phyloP scores from a whole-genome alignment of 805 yeast species.

The Teunomyces panamensis region DNA sequence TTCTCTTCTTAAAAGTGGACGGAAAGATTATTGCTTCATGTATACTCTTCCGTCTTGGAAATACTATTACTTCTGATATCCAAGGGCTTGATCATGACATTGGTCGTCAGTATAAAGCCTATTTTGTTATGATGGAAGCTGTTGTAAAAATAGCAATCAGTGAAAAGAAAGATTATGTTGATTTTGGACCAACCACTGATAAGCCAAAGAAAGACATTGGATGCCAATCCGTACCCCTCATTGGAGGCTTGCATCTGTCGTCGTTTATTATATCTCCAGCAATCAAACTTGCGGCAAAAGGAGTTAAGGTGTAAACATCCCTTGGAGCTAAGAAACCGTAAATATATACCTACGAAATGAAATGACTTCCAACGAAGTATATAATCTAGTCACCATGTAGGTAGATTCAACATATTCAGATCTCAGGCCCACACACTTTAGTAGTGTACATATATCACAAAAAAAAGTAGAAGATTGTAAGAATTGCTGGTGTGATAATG shows the following conservation, averaged over 20 bases:
- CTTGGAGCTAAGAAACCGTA: too few relatives aligned
- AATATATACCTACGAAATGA: neutral
- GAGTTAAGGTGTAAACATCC: neutral
- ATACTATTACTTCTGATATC: slow-evolving; percentile 42
- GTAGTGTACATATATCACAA: neutral
- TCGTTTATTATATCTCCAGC: neutral
- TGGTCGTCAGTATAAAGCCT: slow-evolving; percentile 38
- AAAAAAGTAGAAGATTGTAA: slow-evolving; percentile 11
- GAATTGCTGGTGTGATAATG: slow-evolving; percentile 18
- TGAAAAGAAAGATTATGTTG: slow-evolving; percentile 37
- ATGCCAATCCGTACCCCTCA: slow-evolving; percentile 30
- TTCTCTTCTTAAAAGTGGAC: slow-evolving; percentile 38
- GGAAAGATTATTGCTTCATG: slow-evolving; percentile 38
- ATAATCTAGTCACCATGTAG: too few relatives aligned
- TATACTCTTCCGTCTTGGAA: slow-evolving; percentile 40
- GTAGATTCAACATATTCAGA: too few relatives aligned
- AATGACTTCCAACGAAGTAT: too few relatives aligned
- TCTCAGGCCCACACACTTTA: too few relatives aligned
- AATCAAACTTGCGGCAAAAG: neutral
- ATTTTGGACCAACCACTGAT: slow-evolving; percentile 46
- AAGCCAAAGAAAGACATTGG: slow-evolving; percentile 43
- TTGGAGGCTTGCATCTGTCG: slow-evolving; percentile 19
- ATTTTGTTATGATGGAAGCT: slow-evolving; percentile 47
- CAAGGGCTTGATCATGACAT: slow-evolving; percentile 42
- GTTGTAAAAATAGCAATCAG: slow-evolving; percentile 38